Conservation (phyloP, 139 green algal species). For the Penium margaritaceum region DNA sequence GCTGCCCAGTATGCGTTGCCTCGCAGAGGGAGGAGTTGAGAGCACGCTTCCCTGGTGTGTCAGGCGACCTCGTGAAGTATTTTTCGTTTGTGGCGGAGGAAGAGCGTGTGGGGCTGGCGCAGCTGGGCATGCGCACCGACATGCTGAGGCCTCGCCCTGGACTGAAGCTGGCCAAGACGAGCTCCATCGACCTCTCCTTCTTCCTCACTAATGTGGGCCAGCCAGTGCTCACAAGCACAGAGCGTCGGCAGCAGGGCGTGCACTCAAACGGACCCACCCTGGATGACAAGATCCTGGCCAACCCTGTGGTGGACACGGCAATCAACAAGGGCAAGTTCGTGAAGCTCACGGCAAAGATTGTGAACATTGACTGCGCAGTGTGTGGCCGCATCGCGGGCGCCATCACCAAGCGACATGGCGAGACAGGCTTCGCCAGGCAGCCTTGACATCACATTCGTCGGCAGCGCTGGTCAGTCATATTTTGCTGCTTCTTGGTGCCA, state of each 20-base stretch:
- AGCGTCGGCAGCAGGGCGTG: conserved; percentile 41
- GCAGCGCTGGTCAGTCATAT: conserved; percentile 77
- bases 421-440: conserved; percentile 71
- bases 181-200: conserved; percentile 82
- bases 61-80: conserved; percentile 91
- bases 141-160: too few relatives aligned
- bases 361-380: conserved; percentile 77
- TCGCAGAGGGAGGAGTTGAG: conserved; percentile 88
- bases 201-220: conserved; percentile 46
- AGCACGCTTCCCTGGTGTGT: conserved; percentile 85
- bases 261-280: conserved; percentile 60
- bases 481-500: conserved; percentile 68
- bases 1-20: conserved; percentile 96
- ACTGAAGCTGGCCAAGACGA: conserved; percentile 79
- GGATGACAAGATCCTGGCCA: conserved; percentile 85
- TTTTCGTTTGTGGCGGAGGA: conserved; percentile 78
- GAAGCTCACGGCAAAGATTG: conserved; percentile 60
- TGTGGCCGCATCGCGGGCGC: conserved; percentile 75
- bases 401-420: conserved; percentile 74
- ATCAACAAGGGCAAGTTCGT: conserved; percentile 54
- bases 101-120: conserved; percentile 68
- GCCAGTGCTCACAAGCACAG: conserved; percentile 3
- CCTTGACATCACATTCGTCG: conserved; percentile 69
- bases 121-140: conserved; percentile 71
- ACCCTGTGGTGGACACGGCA: conserved; percentile 64